phyloP scores from a whole-genome alignment of 768 basidiomycete species.

The Boletus fagicola region DNA sequence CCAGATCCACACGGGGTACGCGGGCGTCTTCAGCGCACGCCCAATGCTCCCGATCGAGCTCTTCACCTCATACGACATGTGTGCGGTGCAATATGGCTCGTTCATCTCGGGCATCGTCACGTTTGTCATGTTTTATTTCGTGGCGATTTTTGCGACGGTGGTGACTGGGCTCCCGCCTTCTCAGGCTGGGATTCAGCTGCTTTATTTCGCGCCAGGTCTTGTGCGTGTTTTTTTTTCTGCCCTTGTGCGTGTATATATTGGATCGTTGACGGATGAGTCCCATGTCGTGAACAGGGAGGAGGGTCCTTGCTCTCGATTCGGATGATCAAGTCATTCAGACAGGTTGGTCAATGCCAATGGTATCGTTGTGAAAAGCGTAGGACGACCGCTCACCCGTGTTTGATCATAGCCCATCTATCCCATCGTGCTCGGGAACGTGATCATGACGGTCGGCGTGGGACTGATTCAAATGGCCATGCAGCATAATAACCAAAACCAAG shows the following conservation, averaged over 20 bases:
- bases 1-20: slow-evolving; percentile 2
- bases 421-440: slow-evolving; percentile 37
- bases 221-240: slow-evolving; percentile 26
- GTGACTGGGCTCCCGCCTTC: slow-evolving; percentile 41
- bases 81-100: slow-evolving; percentile 36
- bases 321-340: slow-evolving; percentile 36
- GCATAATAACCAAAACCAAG: slow-evolving; percentile 31
- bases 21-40: slow-evolving; percentile 29
- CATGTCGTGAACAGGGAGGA: slow-evolving; percentile 31
- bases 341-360: slow-evolving; percentile 27
- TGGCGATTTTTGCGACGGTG: slow-evolving; percentile 50
- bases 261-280: neutral
- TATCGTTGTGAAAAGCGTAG: neutral
- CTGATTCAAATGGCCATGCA: slow-evolving; percentile 44
- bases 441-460: slow-evolving; percentile 43
- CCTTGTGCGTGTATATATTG: neutral
- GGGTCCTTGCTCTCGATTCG: slow-evolving; percentile 37
- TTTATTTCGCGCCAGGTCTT: slow-evolving; percentile 52
- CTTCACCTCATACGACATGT: slow-evolving; percentile 43
- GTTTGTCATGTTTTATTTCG: slow-evolving; percentile 54
- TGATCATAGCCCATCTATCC: slow-evolving; percentile 39
- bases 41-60: slow-evolving; percentile 49
- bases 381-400: neutral
- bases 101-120: slow-evolving; percentile 47
- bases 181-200: slow-evolving; percentile 45